A percentile compares a stretch with the other conserved stretches of the same genome.
phyloP scores from a whole-genome alignment of 129 eudicot species.

The Sambucus nigra region DNA sequence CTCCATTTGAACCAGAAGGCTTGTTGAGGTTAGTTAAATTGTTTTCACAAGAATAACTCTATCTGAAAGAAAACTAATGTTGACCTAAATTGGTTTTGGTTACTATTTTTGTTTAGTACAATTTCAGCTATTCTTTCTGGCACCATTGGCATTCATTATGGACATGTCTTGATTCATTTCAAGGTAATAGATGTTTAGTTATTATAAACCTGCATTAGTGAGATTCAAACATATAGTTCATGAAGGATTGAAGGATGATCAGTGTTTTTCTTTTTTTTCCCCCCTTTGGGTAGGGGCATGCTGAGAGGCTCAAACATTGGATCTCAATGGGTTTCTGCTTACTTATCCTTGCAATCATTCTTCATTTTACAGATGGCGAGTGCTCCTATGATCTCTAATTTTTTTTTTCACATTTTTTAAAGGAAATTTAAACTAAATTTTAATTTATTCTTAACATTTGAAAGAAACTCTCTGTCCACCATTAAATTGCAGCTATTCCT shows the following conservation, averaged over 20 bases:
- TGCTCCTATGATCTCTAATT: not conserved
- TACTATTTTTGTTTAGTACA: slow-evolving; percentile 34
- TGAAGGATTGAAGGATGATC: not conserved
- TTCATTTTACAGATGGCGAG: slow-evolving; percentile 79
- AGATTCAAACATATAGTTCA: not conserved
- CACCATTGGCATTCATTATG: slow-evolving; percentile 76
- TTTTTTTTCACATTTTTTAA: not conserved
- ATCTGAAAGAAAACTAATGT: slow-evolving; percentile 6
- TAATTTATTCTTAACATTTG: not conserved
- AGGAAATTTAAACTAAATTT: not conserved
- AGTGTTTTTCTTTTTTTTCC: not conserved
- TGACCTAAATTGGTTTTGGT: slow-evolving; percentile 1
- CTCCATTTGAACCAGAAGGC: slow-evolving; percentile 92
- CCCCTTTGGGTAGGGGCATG: slow-evolving; percentile 77
- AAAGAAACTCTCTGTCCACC: not conserved
- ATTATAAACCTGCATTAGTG: not conserved
- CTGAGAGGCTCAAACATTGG: slow-evolving; percentile 90
- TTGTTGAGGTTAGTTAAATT: slow-evolving; percentile 43
- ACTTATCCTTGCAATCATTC: slow-evolving; percentile 48
- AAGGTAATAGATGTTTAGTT: slow-evolving; percentile 22
- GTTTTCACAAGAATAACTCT: not conserved
- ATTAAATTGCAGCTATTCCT: slow-evolving; percentile 56
- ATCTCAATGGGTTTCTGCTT: slow-evolving; percentile 57
- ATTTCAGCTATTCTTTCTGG: slow-evolving; percentile 72
- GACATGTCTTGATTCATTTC: slow-evolving; percentile 74